Evolutionary conservation across 352 stramenopile species (phyloP).

Genomic region (Vaucheria bursata): DNA sequence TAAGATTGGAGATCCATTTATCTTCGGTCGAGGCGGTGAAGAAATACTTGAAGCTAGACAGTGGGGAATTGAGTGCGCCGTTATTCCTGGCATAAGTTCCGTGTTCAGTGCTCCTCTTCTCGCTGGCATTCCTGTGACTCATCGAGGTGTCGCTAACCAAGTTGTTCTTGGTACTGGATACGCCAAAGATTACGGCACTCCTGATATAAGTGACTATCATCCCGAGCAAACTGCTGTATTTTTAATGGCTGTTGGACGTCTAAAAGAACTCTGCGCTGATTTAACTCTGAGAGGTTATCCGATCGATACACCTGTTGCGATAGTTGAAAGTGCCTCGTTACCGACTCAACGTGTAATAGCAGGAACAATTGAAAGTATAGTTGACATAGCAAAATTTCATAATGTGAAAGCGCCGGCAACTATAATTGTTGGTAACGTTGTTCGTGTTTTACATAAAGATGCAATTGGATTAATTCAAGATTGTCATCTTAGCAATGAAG

Average conservation of each 20-base stretch:
- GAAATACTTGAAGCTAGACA: constrained; percentile 72
- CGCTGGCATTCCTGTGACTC: constrained; percentile 85
- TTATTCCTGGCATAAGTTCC: constrained; percentile 84
- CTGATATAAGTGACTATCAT: constrained; percentile 85
- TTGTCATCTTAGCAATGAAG: background rate
- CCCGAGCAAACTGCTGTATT: constrained; percentile 89
- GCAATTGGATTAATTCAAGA: constrained; percentile 24
- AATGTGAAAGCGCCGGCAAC: constrained; percentile 69
- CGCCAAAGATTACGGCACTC: constrained; percentile 71
- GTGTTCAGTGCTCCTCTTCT: constrained; percentile 83
- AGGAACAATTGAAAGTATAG: constrained; percentile 71
- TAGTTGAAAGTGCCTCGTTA: constrained; percentile 83
- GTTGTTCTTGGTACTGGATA: constrained; percentile 84
- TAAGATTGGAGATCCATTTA: constrained; percentile 95
- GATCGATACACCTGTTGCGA: constrained; percentile 71
- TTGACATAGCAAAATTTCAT: constrained; percentile 66
- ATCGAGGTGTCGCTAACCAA: constrained; percentile 86
- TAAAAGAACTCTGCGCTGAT: constrained; percentile 70
- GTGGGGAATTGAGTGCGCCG: constrained; percentile 61
- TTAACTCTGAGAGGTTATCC: constrained; percentile 78
- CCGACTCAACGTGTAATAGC: constrained; percentile 57
- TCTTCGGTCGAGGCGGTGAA: constrained; percentile 88
- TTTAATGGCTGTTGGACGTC: constrained; percentile 88
- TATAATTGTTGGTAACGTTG: constrained; percentile 84
- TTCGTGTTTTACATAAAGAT: constrained; percentile 57